Evolutionary conservation across 345 rosid species (phyloP), one percentile per base, ranked within the genome.

Genomic region (Rubroshorea leprosula): DNA sequence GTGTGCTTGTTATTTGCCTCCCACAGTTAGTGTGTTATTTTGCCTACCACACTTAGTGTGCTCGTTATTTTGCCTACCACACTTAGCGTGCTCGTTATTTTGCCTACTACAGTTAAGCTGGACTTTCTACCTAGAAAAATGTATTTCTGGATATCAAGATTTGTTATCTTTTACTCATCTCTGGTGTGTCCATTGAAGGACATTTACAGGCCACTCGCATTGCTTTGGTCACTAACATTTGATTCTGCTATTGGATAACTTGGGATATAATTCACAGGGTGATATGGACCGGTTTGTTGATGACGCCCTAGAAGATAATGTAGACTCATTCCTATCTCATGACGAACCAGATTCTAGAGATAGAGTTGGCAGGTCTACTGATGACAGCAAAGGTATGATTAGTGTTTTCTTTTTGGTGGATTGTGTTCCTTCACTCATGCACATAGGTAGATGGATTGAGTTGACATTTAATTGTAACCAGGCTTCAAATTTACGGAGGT

Each of bases 281-380:
- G 84, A 74, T 57, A 68, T 74, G 64, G 82, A 80, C 44, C 76
- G 59, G 38, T 68, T 79, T 50, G 75, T 75, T 69, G 81, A 84
- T 41, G 80, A 79, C 58, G 76, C 82, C 72, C 67, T 77, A 61
- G 87, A 82, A 54, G 87, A 78, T 52, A 74, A 82, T 46, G 81
- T 77, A 7, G 85, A 78, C 20, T 81, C 83, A 27, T 77, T 63
- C 70, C 66, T 78, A 54, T 77, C 85, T 45, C 76, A 69, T 51
- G 85, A 79, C 52, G 77, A 80, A 68, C 64, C 68, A 20, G 87
- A 78, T 54, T 68, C 74, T 10, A 74, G 72, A 61, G 80, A 72
- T 51, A 58, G 51, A 64, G 78, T 64, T 47, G 68, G 79, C 50
- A 64, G 31, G 44, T 65, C 54, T 44, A 59, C 59, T 43, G 82